phyloP scores from a whole-genome alignment of 768 basidiomycete species.

The Macrolepiota albuminosa region DNA sequence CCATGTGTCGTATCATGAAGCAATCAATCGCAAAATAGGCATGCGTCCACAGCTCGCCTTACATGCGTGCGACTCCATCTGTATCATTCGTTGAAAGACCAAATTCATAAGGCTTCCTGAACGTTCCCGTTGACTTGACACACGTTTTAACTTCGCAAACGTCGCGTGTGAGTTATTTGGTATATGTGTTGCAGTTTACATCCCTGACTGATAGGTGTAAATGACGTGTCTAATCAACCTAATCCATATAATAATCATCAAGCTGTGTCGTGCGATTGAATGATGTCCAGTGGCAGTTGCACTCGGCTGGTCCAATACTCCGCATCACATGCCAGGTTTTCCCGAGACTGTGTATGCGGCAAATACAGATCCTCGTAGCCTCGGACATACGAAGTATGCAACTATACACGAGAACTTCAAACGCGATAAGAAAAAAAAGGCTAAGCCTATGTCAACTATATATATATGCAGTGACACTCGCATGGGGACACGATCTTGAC shows the following conservation, averaged over 20 bases:
- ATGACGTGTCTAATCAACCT: neutral
- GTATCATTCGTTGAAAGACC: neutral
- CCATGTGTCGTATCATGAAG: neutral
- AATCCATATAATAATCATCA: neutral
- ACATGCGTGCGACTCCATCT: neutral
- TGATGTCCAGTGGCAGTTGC: neutral
- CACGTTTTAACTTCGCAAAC: neutral
- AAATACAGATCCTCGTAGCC: neutral
- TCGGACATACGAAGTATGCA: neutral
- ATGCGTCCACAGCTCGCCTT: neutral
- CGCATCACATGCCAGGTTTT: neutral
- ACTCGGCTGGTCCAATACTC: neutral
- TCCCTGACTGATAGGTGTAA: neutral
- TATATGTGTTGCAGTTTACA: neutral
- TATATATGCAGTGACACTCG: neutral
- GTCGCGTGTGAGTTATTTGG: neutral
- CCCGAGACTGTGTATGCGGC: neutral
- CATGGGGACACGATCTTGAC: neutral
- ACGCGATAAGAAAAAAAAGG: neutral
- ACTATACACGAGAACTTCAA: neutral
- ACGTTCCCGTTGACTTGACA: neutral
- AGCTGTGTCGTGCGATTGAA: neutral
- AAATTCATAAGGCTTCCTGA: neutral
- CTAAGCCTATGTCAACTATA: too few species aligned
- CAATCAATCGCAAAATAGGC: neutral